Conservation (phyloP, 495 filamentous ascomycete species). For the Barbatosphaeria neglecta region DNA sequence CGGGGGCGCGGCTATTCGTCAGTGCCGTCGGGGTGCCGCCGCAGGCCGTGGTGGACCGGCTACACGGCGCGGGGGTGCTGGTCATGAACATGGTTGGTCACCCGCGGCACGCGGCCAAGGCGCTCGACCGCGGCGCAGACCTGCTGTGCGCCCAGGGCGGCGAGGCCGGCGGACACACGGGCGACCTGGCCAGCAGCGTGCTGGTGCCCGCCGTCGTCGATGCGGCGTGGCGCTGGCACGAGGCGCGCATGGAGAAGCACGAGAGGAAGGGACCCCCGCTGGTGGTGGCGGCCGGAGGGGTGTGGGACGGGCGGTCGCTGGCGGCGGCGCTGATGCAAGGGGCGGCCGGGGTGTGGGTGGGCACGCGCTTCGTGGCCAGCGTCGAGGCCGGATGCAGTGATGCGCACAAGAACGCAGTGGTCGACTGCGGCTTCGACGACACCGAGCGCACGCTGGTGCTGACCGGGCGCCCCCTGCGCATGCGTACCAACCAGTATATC, state of each 20-base stretch:
- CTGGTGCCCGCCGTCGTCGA: slow-evolving; percentile 68
- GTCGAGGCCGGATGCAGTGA: slow-evolving; percentile 65
- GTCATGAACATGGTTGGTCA: slow-evolving; percentile 96
- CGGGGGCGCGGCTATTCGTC: slow-evolving; percentile 72
- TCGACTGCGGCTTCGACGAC: slow-evolving; percentile 59
- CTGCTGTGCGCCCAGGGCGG: slow-evolving; percentile 76
- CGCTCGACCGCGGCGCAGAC: slow-evolving; percentile 67
- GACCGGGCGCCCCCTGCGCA: slow-evolving; percentile 65
- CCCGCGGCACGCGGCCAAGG: slow-evolving; percentile 78
- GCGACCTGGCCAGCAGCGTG: slow-evolving; percentile 60
- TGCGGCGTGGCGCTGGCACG: slow-evolving; percentile 51
- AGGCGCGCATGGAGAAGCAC: slow-evolving; percentile 30
- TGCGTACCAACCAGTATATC: slow-evolving; percentile 73
- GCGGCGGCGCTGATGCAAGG: slow-evolving; percentile 64
- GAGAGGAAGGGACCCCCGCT: slow-evolving; percentile 46
- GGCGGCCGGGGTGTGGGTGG: slow-evolving; percentile 69
- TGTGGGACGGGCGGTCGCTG: slow-evolving; percentile 59
- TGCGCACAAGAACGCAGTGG: slow-evolving; percentile 72
- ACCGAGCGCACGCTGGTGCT: slow-evolving; percentile 70
- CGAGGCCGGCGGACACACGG: slow-evolving; percentile 72
- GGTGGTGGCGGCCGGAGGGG: slow-evolving; percentile 67
- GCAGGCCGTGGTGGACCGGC: slow-evolving; percentile 47
- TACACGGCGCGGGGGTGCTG: slow-evolving; percentile 65
- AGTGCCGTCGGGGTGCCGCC: slow-evolving; percentile 76
- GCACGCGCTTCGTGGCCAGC: slow-evolving; percentile 73